Evolutionary conservation across 129 eudicot genomes (phyloP), one percentile per base, ranked within the genome.

Genomic region (Deinandra increscens): DNA sequence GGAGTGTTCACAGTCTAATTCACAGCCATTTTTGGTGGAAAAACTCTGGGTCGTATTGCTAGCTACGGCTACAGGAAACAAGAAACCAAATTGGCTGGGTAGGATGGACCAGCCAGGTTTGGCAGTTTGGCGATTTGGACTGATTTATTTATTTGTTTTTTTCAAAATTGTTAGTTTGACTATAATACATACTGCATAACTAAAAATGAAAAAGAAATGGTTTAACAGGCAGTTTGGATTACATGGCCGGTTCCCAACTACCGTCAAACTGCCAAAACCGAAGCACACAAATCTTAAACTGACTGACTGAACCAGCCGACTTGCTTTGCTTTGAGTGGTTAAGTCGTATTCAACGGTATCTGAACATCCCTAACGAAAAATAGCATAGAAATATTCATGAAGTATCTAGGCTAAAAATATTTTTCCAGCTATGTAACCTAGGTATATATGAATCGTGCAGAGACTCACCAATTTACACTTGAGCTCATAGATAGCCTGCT

Each of bases 381-480:
- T 22, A 37, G 14, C 26, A 33, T 31, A n/a, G 0, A 69, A 12
- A 54, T 1, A 13, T 23, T 70, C 10, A 23, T 5, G 0, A 15
- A 39, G 26, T 14, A 22, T 38, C 33, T 50, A 48, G 6, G 14
- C 62, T 37, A 36, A 19, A 19, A 23, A 13, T 20, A 14, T 0
- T 12, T 45, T 66, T 45, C 42, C 22, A 26, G 71, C 56, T 20
- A 44, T 6, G 7, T 10, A 64, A 64, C 13, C 17, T 46, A 66
- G 71, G 31, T 37, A 13, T 51, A 13, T 14, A 58, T 37, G 64
- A 4, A 55, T 9, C 49, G 70, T 46, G 13, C 31, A 15, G 43
- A 64, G 50, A 10, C 56, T 80, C 84, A 88, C 98, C 91, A 92
- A 87, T 63, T 81, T 86, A 78, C 70, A 54, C 73, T 74, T 79